A percentile compares a stretch with the other conserved stretches of the same genome.
Evolutionary conservation across 768 basidiomycete species (phyloP).

Genomic region (Phylloporus sp.): DNA sequence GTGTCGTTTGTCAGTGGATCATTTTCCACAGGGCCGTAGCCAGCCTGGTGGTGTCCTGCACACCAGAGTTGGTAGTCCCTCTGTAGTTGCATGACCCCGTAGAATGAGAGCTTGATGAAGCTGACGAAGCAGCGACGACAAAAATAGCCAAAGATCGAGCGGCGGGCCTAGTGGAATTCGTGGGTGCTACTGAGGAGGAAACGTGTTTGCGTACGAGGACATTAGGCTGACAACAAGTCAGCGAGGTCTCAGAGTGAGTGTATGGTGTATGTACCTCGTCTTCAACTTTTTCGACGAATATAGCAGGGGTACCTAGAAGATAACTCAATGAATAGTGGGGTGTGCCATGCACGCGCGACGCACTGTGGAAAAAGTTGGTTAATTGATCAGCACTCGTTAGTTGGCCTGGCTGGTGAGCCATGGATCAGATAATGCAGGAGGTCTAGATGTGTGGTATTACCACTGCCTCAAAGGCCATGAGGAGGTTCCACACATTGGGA

Average conservation of each 20-base stretch:
- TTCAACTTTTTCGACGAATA: slow-evolving; percentile 58
- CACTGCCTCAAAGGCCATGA: slow-evolving; percentile 42
- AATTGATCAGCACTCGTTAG: slow-evolving; percentile 55
- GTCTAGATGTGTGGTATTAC: slow-evolving; percentile 24
- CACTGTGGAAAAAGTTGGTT: slow-evolving; percentile 54
- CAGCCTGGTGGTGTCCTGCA: slow-evolving; percentile 42
- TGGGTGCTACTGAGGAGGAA: slow-evolving; percentile 7
- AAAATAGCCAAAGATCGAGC: slow-evolving; percentile 80
- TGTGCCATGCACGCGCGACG: slow-evolving; percentile 6
- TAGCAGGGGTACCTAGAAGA: slow-evolving; percentile 45
- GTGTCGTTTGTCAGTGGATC: slow-evolving; percentile 49
- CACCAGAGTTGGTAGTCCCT: slow-evolving; percentile 67
- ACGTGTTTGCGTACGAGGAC: slow-evolving; percentile 21
- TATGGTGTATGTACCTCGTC: slow-evolving; percentile 46
- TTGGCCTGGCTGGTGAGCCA: slow-evolving; percentile 39
- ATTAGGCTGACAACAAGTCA: slow-evolving; percentile 20
- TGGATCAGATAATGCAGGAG: slow-evolving; percentile 16
- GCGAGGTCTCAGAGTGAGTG: background rate
- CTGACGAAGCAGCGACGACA: slow-evolving; percentile 72
- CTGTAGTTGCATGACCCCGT: slow-evolving; percentile 63
- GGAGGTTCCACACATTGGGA: slow-evolving; percentile 41
- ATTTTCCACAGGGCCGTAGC: slow-evolving; percentile 48
- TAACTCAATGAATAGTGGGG: background rate
- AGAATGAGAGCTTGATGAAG: slow-evolving; percentile 73
- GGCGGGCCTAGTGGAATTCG: slow-evolving; percentile 47